Conservation (phyloP, 441 rosid species). For the Lepidium campestre region DNA sequence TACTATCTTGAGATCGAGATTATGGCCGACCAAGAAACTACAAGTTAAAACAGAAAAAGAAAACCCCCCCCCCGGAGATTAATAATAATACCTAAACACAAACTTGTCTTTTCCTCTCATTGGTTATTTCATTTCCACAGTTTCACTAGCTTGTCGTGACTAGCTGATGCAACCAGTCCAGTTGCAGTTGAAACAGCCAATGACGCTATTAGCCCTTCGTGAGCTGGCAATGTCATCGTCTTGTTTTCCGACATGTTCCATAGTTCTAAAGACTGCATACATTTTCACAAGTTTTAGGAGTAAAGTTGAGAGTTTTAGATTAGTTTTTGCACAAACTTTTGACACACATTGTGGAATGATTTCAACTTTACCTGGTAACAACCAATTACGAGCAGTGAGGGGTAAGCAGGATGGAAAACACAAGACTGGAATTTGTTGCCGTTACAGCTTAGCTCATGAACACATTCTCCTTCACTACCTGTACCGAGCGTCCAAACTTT, state of each 20-base stretch:
- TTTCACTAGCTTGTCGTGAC: conserved; percentile 78
- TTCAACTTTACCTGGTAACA: conserved; percentile 72
- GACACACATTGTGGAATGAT: not conserved
- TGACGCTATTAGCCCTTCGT: conserved; percentile 64
- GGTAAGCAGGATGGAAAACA: conserved; percentile 74
- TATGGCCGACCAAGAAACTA: conserved; percentile 12
- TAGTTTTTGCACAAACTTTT: not conserved
- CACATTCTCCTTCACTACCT: conserved; percentile 68
- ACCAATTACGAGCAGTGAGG: conserved; percentile 73
- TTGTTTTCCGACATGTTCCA: conserved; percentile 87
- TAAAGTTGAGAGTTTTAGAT: not conserved
- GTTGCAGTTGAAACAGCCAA: conserved; percentile 65
- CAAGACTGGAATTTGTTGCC: conserved; percentile 83
- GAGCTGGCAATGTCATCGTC: conserved; percentile 65
- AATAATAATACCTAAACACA: conserved; percentile 21
- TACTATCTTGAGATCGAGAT: conserved; percentile 22
- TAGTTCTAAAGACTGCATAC: conserved; percentile 70
- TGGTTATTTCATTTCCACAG: conserved; percentile 61
- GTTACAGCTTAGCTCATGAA: conserved; percentile 70
- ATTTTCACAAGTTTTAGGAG: not conserved
- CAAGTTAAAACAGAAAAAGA: not conserved
- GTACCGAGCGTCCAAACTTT: conserved; percentile 85
- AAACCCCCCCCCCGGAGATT: not conserved
- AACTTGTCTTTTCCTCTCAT: not conserved
- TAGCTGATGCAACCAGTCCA: conserved; percentile 80